Conservation (phyloP, 1,284 basidiomycete genomes). For the Marasmius fiardii region DNA sequence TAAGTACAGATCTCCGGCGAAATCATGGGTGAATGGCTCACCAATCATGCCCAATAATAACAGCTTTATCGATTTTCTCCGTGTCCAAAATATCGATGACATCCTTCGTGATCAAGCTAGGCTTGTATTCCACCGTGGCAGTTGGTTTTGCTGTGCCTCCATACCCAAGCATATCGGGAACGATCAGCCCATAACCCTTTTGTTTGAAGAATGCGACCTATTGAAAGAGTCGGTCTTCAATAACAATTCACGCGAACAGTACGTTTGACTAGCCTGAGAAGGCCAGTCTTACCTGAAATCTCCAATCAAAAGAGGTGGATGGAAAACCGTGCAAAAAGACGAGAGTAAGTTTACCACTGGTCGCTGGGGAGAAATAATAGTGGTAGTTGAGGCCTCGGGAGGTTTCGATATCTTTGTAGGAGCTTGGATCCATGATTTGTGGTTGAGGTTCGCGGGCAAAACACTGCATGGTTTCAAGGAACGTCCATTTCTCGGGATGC, state of each 20-base stretch:
- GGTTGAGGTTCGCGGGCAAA: too few species aligned
- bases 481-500: too few species aligned
- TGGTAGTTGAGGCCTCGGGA: constrained; percentile 36
- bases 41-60: constrained; percentile 50
- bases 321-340: constrained; percentile 50
- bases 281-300: constrained; percentile 30
- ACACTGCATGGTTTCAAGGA: too few species aligned
- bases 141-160: constrained; percentile 37
- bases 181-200: constrained; percentile 38
- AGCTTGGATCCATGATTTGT: constrained; percentile 22
- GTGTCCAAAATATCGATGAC: constrained; percentile 44
- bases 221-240: neutral
- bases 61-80: constrained; percentile 32
- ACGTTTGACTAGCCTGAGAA: too few species aligned
- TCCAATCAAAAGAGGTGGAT: constrained; percentile 41
- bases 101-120: constrained; percentile 36
- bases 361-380: constrained; percentile 29
- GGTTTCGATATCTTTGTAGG: constrained; percentile 30
- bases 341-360: constrained; percentile 30
- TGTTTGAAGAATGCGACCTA: constrained; percentile 25
- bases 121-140: constrained; percentile 26
- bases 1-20: neutral
- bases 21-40: constrained; percentile 20
- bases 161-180: constrained; percentile 40
- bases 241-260: too few species aligned